Percentiles rank a stretch among this genome's conserved stretches.
phyloP scores from a whole-genome alignment of 2,329 filamentous ascomycete genomes.

The Dryadomyces quercus-mongolicae region DNA sequence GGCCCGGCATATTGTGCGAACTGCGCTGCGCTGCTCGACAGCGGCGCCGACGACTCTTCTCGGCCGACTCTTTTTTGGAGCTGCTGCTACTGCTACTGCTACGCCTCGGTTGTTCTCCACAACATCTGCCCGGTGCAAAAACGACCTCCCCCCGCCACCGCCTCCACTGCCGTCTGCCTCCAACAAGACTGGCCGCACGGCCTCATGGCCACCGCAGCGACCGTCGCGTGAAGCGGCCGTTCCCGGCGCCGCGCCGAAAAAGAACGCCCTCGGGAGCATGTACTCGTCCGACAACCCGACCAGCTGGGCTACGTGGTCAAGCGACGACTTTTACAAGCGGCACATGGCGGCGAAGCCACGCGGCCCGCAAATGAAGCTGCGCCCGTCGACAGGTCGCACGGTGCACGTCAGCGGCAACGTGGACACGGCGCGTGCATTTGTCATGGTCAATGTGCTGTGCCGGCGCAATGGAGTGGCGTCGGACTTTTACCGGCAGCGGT shows the following conservation, averaged over 20 bases:
- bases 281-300: constrained; percentile 10
- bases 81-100: background rate
- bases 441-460: constrained; percentile 25
- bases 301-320: constrained; percentile 11
- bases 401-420: constrained; percentile 27
- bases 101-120: background rate
- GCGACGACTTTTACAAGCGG: constrained; percentile 13
- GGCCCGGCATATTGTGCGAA: background rate
- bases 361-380: constrained; percentile 20
- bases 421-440: constrained; percentile 33
- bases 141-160: background rate
- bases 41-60: background rate
- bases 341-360: constrained; percentile 10
- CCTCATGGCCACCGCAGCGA: background rate
- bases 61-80: background rate
- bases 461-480: constrained; percentile 42
- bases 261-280: constrained; percentile 5
- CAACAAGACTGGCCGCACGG: background rate
- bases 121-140: background rate
- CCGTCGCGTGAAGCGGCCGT: background rate
- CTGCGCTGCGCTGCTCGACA: background rate
- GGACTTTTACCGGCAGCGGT: constrained; percentile 49
- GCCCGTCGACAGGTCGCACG: constrained; percentile 31
- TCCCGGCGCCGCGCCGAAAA: background rate
- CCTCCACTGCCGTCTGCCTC: background rate